These are phyloP conservation scores for Gynochthodes officinalis DNA, from an alignment of 257 asterid species.

Conservation along the genomic window DNA sequence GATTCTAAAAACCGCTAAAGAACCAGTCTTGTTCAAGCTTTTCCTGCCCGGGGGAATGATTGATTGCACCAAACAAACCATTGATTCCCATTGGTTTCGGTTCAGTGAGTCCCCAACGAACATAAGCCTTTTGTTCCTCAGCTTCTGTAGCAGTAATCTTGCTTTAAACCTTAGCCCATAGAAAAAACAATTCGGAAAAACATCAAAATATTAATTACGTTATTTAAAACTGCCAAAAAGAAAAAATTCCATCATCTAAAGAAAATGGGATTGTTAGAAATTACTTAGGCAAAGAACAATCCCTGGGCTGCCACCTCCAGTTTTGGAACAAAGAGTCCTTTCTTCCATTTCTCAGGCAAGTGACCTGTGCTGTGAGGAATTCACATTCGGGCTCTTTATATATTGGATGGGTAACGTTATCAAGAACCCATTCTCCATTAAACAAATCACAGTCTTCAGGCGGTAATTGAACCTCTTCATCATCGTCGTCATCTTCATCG, in stretches of 20 bases:
- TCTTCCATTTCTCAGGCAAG: constrained; percentile 77
- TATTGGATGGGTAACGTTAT: constrained; percentile 52
- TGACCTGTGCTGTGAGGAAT: constrained; percentile 74
- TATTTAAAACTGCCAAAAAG: neutral
- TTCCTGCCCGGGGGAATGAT: constrained; percentile 45
- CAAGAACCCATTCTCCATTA: constrained; percentile 68
- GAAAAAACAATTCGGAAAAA: neutral
- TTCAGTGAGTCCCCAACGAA: constrained; percentile 84
- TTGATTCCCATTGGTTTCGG: constrained; percentile 86
- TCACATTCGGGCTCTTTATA: constrained; percentile 69
- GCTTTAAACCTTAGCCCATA: constrained; percentile 51
- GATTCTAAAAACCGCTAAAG: constrained; percentile 66
- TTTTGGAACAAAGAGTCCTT: constrained; percentile 62
- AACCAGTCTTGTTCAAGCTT: constrained; percentile 71
- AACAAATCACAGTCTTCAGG: constrained; percentile 68
- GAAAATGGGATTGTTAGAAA: neutral
- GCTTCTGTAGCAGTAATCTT: constrained; percentile 55
- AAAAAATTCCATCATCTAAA: no score
- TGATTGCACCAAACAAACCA: constrained; percentile 78
- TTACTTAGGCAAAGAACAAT: constrained; percentile 78
- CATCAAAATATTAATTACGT: neutral
- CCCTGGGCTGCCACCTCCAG: constrained; percentile 90
- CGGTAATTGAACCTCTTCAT: constrained; percentile 46
- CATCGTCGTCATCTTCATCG: constrained; percentile 32
- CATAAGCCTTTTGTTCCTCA: constrained; percentile 87